phyloP scores from a whole-genome alignment of 345 rosid species.

The Gossypium raimondii region DNA sequence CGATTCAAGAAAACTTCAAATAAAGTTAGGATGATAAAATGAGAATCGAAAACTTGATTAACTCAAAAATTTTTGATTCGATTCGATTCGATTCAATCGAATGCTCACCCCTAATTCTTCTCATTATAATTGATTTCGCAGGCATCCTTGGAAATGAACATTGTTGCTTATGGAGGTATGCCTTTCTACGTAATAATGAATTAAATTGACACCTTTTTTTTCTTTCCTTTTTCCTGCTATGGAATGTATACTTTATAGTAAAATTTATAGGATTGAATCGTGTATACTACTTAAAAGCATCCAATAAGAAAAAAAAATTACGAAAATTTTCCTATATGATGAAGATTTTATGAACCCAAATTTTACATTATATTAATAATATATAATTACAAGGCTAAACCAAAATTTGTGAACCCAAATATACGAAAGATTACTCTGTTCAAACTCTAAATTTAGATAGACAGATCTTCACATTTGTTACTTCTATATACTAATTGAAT shows the following conservation, averaged over 20 bases:
- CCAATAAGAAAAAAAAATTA: not conserved
- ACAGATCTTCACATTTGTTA: too few relatives aligned
- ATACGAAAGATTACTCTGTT: not conserved
- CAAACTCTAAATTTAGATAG: not conserved
- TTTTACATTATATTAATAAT: too few relatives aligned
- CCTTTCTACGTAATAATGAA: conserved; percentile 6
- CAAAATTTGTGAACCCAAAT: not conserved
- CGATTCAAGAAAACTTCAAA: too few relatives aligned
- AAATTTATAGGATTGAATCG: not conserved
- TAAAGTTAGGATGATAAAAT: too few relatives aligned
- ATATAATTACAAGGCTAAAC: too few relatives aligned
- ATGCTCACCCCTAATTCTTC: not conserved
- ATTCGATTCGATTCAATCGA: too few relatives aligned
- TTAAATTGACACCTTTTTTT: not conserved
- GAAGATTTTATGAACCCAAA: not conserved
- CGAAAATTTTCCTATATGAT: not conserved
- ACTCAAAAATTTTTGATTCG: too few relatives aligned
- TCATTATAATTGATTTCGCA: conserved; percentile 30
- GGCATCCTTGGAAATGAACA: conserved; percentile 75
- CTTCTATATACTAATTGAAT: not conserved
- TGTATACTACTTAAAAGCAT: not conserved
- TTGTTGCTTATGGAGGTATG: conserved; percentile 90
- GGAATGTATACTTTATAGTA: not conserved
- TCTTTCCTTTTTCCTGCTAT: not conserved
- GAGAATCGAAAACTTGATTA: too few relatives aligned